Conservation (phyloP, 2,329 filamentous ascomycete species). For the Cyphellophora europaea region DNA sequence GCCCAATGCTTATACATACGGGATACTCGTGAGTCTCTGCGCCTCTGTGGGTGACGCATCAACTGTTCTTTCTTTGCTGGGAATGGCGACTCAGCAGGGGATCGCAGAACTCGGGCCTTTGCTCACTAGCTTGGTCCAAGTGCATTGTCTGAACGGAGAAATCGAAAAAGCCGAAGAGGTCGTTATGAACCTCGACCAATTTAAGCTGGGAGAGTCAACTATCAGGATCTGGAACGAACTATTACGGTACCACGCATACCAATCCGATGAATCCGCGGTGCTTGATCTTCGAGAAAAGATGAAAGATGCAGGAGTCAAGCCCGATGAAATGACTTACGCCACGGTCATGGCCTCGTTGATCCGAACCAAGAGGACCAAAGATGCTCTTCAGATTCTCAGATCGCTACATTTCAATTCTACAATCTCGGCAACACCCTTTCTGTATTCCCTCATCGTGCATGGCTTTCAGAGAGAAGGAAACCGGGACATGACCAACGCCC, state of each 20-base stretch:
- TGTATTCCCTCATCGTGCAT: conserved; percentile 37
- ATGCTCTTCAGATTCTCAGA: conserved; percentile 44
- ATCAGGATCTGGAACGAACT: conserved; percentile 72
- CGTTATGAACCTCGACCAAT: conserved; percentile 46
- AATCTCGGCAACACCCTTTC: conserved; percentile 32
- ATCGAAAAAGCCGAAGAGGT: conserved; percentile 49
- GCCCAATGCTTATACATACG: conserved; percentile 58
- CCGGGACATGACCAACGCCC: conserved; percentile 39
- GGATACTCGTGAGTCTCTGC: conserved; percentile 63
- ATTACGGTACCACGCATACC: conserved; percentile 58
- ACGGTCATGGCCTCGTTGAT: conserved; percentile 51
- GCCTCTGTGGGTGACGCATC: conserved; percentile 65
- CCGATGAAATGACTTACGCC: conserved; percentile 50
- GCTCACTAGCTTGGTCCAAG: conserved; percentile 57
- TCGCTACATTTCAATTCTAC: conserved; percentile 27
- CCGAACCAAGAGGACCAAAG: conserved; percentile 42
- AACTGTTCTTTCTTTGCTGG: conserved; percentile 56
- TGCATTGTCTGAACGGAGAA: conserved; percentile 51
- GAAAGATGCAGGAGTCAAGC: conserved; percentile 38
- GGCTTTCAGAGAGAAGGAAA: conserved; percentile 40
- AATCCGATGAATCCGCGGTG: conserved; percentile 47
- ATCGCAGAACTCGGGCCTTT: conserved; percentile 49
- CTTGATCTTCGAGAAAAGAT: conserved; percentile 48
- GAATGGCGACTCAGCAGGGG: conserved; percentile 46
- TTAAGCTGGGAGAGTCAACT: conserved; percentile 41